A percentile compares a stretch with the other conserved stretches of the same genome.
Evolutionary conservation across 495 filamentous ascomycete genomes (phyloP).

Genomic region (Penicillium psychrofluorescens): DNA sequence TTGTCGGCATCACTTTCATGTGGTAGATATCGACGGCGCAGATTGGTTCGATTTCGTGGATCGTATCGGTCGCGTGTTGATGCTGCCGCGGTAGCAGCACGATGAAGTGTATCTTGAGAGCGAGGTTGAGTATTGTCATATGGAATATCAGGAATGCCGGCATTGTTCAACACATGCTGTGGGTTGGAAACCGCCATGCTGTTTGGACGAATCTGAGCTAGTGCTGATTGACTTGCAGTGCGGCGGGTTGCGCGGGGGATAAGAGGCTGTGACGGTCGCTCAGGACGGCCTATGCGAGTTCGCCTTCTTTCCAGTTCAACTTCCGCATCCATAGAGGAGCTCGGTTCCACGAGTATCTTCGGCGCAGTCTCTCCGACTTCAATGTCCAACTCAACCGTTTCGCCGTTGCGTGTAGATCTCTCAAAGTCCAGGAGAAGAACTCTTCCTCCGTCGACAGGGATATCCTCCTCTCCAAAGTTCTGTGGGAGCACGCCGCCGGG

Average conservation of each 20-base stretch:
- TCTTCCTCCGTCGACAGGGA: conserved; percentile 77
- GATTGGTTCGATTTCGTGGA: conserved; percentile 22
- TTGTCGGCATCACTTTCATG: conserved; percentile 89
- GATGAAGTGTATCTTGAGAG: conserved; percentile 64
- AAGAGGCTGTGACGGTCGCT: conserved; percentile 4
- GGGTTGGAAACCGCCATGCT: conserved; percentile 16
- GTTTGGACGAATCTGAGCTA: conserved; percentile 13
- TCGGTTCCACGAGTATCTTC: conserved; percentile 65
- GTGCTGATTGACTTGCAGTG: conserved; percentile 5
- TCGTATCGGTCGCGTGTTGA: conserved; percentile 59
- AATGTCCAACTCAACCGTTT: conserved; percentile 50
- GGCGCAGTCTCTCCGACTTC: conserved; percentile 67
- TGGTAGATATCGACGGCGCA: conserved; percentile 43
- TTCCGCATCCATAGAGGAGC: conserved; percentile 70
- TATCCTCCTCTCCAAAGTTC: conserved; percentile 61
- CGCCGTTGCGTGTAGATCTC: conserved; percentile 49
- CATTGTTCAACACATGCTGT: conserved; percentile 9
- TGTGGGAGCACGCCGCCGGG: conserved; percentile 61
- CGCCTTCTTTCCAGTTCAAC: conserved; percentile 74
- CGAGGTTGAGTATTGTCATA: conserved; percentile 76
- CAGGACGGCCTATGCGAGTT: conserved; percentile 42
- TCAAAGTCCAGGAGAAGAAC: conserved; percentile 73
- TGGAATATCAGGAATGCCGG: conserved; percentile 37
- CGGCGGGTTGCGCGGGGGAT: conserved; percentile 1
- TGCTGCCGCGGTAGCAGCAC: conserved; percentile 72